Conservation (phyloP, 495 filamentous ascomycete species). For the Gamarada debralockiae region DNA sequence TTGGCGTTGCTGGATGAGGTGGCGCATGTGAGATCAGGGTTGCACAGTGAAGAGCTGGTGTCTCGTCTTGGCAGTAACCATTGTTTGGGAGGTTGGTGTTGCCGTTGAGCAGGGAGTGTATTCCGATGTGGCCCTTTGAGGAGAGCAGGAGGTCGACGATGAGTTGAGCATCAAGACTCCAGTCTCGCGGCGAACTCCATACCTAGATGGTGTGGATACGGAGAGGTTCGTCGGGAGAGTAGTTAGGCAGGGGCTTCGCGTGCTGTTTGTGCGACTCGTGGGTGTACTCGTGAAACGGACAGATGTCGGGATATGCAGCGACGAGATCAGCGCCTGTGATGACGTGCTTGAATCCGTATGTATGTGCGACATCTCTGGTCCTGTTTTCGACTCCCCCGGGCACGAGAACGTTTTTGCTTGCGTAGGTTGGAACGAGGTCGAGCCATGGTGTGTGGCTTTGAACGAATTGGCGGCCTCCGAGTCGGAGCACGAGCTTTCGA, state of each 20-base stretch:
- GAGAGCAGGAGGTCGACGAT: conserved; percentile 80
- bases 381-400: conserved; percentile 72
- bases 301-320: conserved; percentile 62
- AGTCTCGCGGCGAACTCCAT: conserved; percentile 86
- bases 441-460: conserved; percentile 82
- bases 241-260: conserved; percentile 7
- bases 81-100: conserved; percentile 51
- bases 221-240: background rate
- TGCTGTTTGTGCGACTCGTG: conserved; percentile 53
- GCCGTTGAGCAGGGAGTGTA: conserved; percentile 45
- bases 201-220: conserved; percentile 85
- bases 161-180: conserved; percentile 74
- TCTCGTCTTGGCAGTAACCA: conserved; percentile 69
- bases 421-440: conserved; percentile 40
- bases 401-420: conserved; percentile 71
- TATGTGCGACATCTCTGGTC: conserved; percentile 69
- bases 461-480: conserved; percentile 53
- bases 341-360: conserved; percentile 81
- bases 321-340: conserved; percentile 80
- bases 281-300: conserved; percentile 67
- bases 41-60: conserved; percentile 76
- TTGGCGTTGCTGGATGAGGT: conserved; percentile 64
- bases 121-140: conserved; percentile 64
- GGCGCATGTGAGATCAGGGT: conserved; percentile 85
- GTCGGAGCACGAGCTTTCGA: conserved; percentile 40